These are phyloP conservation scores for Paraconiothyrium sp. DNA, from an alignment of 2,329 filamentous ascomycete genomes.

Conservation along the genomic window DNA sequence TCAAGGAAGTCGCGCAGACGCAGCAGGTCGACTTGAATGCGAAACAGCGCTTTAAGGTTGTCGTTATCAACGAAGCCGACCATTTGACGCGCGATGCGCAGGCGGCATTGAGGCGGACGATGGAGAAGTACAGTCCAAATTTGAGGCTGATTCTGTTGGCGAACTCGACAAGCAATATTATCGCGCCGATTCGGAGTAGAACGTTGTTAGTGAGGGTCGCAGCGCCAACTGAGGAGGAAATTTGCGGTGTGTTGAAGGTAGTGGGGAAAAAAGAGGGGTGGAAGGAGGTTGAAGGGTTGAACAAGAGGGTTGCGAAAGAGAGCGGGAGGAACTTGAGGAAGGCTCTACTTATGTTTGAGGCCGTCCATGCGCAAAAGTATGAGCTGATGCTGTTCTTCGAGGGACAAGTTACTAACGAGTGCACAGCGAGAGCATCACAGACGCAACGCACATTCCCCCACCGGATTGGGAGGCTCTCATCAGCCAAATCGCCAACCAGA, in stretches of 20 bases:
- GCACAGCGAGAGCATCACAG: constrained; percentile 84
- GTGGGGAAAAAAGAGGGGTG: constrained; percentile 85
- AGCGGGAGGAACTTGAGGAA: constrained; percentile 90
- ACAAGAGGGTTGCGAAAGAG: constrained; percentile 86
- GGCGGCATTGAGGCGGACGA: constrained; percentile 90
- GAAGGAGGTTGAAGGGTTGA: constrained; percentile 77
- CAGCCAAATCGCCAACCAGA: constrained; percentile 87
- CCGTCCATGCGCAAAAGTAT: constrained; percentile 96
- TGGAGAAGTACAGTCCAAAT: constrained; percentile 99
- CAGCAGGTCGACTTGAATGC: constrained; percentile 97
- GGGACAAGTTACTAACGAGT: constrained; percentile 19
- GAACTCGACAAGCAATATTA: constrained; percentile 97
- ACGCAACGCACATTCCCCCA: constrained; percentile 88
- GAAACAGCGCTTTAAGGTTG: constrained; percentile 94
- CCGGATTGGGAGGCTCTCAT: constrained; percentile 98
- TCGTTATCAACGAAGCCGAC: constrained; percentile 99
- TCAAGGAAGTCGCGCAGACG: constrained; percentile 98
- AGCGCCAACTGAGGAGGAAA: constrained; percentile 85
- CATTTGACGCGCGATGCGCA: constrained; percentile 94
- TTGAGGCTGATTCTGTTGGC: constrained; percentile 89
- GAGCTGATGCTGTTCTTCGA: constrained; percentile 38
- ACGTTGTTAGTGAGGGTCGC: constrained; percentile 92
- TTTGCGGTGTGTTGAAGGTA: constrained; percentile 75
- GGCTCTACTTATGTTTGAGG: constrained; percentile 95
- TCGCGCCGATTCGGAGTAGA: constrained; percentile 94